These are phyloP conservation scores for Sclerotinia borealis DNA, from an alignment of 2,329 filamentous ascomycete genomes.

Conservation along the genomic window DNA sequence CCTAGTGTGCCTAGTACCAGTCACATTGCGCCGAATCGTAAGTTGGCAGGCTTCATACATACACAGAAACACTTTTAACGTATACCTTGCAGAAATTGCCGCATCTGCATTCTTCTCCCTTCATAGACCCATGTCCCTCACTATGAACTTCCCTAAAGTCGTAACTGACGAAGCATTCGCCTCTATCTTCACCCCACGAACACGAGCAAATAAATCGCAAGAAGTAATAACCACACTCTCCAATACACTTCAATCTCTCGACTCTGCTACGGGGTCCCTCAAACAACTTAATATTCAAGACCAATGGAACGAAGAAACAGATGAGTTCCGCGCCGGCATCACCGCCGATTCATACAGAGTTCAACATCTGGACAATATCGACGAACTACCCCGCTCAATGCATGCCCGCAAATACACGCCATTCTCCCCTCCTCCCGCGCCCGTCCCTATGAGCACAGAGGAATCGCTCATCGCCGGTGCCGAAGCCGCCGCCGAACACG, in stretches of 20 bases:
- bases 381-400: constrained; percentile 58
- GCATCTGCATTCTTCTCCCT: constrained; percentile 93
- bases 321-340: constrained; percentile 38
- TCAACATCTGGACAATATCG: constrained; percentile 44
- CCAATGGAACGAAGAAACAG: constrained; percentile 26
- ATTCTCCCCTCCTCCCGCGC: constrained; percentile 79
- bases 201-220: constrained; percentile 43
- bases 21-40: constrained; percentile 63
- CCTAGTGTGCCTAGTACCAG: constrained; percentile 71
- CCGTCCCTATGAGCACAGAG: constrained; percentile 49
- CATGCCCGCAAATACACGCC: constrained; percentile 64
- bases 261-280: constrained; percentile 45
- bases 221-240: constrained; percentile 64
- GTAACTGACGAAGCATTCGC: constrained; percentile 72
- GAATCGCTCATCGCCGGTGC: constrained; percentile 35
- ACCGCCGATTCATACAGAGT: constrained; percentile 40
- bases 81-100: constrained; percentile 61
- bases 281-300: constrained; percentile 18
- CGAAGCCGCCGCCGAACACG: constrained; percentile 30
- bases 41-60: constrained; percentile 6
- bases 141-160: constrained; percentile 67
- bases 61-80: neutral
- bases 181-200: constrained; percentile 66
- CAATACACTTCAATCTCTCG: constrained; percentile 52
- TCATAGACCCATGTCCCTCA: constrained; percentile 88